phyloP scores from a whole-genome alignment of 176 grass and related monocot genomes.

The Oryza longistaminata region DNA sequence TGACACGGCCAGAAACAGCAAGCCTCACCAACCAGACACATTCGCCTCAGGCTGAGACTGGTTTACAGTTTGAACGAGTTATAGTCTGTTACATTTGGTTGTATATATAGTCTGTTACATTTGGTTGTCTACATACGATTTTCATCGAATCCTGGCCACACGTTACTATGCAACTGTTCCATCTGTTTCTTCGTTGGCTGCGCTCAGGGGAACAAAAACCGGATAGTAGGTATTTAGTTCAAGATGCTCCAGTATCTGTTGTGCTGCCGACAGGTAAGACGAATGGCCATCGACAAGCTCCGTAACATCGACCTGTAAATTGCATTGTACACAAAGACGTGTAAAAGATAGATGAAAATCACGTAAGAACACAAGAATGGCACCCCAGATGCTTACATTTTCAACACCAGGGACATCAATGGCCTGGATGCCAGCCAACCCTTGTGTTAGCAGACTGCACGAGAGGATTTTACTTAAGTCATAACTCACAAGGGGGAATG shows the following conservation, averaged over 20 bases:
- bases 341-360: neutral
- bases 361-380: neutral
- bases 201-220: conserved; percentile 45
- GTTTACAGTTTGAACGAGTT: neutral
- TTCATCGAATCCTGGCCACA: neutral
- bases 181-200: conserved; percentile 1
- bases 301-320: conserved; percentile 71
- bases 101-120: too few relatives aligned
- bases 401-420: conserved; percentile 80
- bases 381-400: conserved; percentile 50
- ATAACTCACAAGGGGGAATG: neutral
- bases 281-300: conserved; percentile 76
- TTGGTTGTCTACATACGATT: neutral
- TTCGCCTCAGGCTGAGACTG: neutral
- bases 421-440: conserved; percentile 91
- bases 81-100: neutral
- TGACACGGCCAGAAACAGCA: neutral
- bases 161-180: neutral
- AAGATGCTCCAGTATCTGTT: conserved; percentile 69
- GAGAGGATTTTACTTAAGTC: neutral
- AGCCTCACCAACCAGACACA: neutral
- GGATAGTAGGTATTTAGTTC: conserved; percentile 79
- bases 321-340: conserved; percentile 4
- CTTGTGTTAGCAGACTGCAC: conserved; percentile 80
- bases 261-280: conserved; percentile 57